A percentile compares a stretch with the other conserved stretches of the same genome.
phyloP scores from a whole-genome alignment of 257 asterid genomes.

The Plectranthus barbatus region DNA sequence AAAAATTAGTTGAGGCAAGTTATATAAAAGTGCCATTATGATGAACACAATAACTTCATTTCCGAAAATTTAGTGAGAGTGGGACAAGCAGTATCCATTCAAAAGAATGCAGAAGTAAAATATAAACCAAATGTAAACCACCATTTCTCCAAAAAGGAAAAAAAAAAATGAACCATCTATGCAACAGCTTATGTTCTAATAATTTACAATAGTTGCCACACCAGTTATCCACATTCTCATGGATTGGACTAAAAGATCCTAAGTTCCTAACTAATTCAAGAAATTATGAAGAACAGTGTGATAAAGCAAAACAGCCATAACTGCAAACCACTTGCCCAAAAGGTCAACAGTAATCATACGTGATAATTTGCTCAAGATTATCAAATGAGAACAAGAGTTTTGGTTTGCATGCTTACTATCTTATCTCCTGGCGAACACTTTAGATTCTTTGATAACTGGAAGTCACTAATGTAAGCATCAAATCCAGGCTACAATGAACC shows the following conservation, averaged over 20 bases:
- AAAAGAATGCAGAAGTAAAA: neutral
- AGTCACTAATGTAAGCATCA: constrained; percentile 67
- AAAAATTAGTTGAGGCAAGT: too few relatives aligned
- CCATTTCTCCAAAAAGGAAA: too few relatives aligned
- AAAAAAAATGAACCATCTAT: neutral
- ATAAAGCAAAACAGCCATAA: neutral
- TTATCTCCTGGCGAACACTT: constrained; percentile 43
- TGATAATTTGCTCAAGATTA: constrained; percentile 9
- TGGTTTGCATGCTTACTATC: constrained; percentile 45
- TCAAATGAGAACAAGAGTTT: constrained; percentile 11
- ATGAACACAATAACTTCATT: neutral
- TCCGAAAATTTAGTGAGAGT: neutral
- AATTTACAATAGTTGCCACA: neutral
- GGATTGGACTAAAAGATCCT: neutral
- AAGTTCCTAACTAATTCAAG: neutral
- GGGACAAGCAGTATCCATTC: neutral
- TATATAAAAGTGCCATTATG: too few relatives aligned
- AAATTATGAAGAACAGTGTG: neutral
- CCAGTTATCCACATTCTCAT: neutral
- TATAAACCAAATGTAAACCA: constrained; percentile 2
- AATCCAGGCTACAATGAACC: constrained; percentile 70
- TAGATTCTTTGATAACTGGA: constrained; percentile 48
- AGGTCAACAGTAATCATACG: neutral
- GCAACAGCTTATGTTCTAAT: neutral
- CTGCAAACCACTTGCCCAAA: neutral